Evolutionary conservation across 2,329 filamentous ascomycete genomes (phyloP).

Genomic region (Coniochaeta pulveracea): DNA sequence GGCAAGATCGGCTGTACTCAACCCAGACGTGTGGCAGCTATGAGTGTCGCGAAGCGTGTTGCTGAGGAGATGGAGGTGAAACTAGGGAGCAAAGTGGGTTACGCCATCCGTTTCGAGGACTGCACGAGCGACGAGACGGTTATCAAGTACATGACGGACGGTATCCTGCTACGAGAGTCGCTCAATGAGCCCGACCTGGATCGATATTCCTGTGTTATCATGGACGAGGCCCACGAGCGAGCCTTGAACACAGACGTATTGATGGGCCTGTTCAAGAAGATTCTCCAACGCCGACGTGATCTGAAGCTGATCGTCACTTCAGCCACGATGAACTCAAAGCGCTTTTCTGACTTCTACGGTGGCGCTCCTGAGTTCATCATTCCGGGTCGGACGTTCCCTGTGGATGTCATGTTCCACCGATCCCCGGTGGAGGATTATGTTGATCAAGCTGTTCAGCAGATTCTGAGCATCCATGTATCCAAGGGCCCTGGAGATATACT

Average conservation of each 20-base stretch:
- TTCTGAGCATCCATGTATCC: conserved; percentile 89
- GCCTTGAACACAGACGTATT: conserved; percentile 94
- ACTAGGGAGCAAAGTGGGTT: conserved; percentile 79
- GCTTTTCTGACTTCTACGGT: conserved; percentile 92
- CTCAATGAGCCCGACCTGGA: conserved; percentile 87
- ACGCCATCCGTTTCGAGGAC: conserved; percentile 96
- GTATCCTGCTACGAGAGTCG: conserved; percentile 85
- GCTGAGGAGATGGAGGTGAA: conserved; percentile 97
- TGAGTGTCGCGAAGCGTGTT: conserved; percentile 98
- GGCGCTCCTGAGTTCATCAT: conserved; percentile 95
- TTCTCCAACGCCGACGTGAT: conserved; percentile 77
- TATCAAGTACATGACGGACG: conserved; percentile 99
- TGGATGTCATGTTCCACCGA: conserved; percentile 90
- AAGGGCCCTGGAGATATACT: conserved; percentile 89
- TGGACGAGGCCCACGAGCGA: conserved; percentile 98
- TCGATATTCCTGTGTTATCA: conserved; percentile 95
- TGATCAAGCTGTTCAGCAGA: conserved; percentile 91
- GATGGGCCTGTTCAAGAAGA: conserved; percentile 97
- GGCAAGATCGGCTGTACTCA: conserved; percentile 97
- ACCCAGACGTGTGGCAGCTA: conserved; percentile 88
- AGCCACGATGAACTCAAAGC: conserved; percentile 95
- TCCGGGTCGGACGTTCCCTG: conserved; percentile 89
- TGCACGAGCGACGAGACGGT: conserved; percentile 90
- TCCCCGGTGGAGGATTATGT: conserved; percentile 97
- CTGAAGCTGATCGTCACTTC: conserved; percentile 96